Conservation (phyloP, 2,329 filamentous ascomycete genomes). For the Trichoderma sp. region DNA sequence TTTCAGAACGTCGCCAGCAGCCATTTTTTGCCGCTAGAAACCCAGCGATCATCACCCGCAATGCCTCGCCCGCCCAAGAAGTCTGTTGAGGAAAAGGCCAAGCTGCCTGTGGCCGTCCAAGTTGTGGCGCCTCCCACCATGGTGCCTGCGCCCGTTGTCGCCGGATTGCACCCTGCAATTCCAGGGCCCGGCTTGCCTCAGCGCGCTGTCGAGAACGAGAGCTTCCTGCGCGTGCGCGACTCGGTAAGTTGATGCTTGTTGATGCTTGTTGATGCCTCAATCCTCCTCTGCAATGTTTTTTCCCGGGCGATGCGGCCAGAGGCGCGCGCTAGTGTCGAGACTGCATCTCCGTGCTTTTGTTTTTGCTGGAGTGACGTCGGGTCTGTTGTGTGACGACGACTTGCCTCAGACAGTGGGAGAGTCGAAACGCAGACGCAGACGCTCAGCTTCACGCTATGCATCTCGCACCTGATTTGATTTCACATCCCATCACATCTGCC, state of each 20-base stretch:
- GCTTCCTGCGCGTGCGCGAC: constrained; percentile 77
- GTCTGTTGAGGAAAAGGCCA: constrained; percentile 38
- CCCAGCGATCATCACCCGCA: constrained; percentile 14
- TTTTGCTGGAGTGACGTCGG: constrained; percentile 12
- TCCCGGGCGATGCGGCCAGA: not conserved
- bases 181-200: constrained; percentile 26
- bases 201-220: constrained; percentile 62
- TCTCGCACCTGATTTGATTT: not conserved
- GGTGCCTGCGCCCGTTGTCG: constrained; percentile 34
- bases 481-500: not conserved
- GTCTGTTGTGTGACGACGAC: not conserved
- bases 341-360: not conserved
- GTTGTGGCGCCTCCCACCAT: constrained; percentile 38
- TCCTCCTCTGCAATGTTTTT: not conserved
- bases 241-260: constrained; percentile 60
- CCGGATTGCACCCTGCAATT: constrained; percentile 21
- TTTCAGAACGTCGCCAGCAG: not conserved
- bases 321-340: not conserved
- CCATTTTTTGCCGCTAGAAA: constrained; percentile 1
- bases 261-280: not conserved
- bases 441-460: not conserved
- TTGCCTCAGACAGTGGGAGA: not conserved
- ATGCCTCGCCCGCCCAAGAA: constrained; percentile 49
- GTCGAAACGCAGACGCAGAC: not conserved
- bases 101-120: constrained; percentile 34